Base-by-base conservation (phyloP, 2,329 filamentous ascomycete genomes). In the Pestalotiopsis sp. region DNA sequence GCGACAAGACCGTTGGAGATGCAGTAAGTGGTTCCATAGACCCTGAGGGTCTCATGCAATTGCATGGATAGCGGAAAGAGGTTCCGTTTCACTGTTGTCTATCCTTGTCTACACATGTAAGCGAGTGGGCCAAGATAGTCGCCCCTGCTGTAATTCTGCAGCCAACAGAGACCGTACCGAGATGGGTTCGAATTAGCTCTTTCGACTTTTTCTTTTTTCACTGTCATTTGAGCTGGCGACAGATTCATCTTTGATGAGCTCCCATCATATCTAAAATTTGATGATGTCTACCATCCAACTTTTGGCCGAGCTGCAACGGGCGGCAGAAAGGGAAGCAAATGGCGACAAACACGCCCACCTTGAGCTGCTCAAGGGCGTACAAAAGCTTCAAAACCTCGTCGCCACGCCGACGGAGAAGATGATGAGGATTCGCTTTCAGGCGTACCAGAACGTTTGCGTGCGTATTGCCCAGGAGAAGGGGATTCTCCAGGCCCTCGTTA, bases 321-420 rank as follows among this genome's bases (percentile, higher is more conserved):
- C 23, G 0, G 62, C 41, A 4, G 36, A 65, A n/a, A 36, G 62
- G 9, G 62, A 65, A 9, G 62, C 62, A 2, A n/a, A 65, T 20
- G 62, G 62, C 41, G 62, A 65, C 62, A 52, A 65, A 20, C 38
- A 38, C n/a, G 62, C 62, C 20, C 62, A 52, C 5, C 12, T 65
- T 1, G 39, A 65, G 13, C 62, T 49, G 9, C 62, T 65, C 62
- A 52, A 39, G 4, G 62, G 62, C 38, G 20, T 65, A 2, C 62
- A 65, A 2, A 65, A n/a, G 39, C 62, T 65, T 20, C 62, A 65
- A 52, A 65, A 65, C n/a, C 7, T 36, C 13, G 23, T 65, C n/a
- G 27, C 62, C 11, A 65, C 39, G 7, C 62, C 62, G 17, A n/a
- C 23, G 20, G 38, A 65, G 23, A 65, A 65, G 41, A 49, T 65